Evolutionary conservation across 140 eudicot species (phyloP).

Genomic region (Erigeron philadelphicus): DNA sequence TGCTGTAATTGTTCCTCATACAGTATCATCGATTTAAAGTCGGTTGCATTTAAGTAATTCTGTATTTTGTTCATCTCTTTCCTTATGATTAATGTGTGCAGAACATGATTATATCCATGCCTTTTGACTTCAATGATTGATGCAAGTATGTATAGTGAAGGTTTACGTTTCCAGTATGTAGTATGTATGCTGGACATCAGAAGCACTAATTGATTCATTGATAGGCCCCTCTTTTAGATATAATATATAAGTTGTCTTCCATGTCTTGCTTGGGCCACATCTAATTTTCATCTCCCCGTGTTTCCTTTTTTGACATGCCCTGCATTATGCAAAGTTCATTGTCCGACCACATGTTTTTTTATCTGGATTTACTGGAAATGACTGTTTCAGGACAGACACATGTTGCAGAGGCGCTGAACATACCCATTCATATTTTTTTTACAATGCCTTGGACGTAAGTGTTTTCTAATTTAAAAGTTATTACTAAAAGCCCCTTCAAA

Average conservation of each 20-base stretch:
- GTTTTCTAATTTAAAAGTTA: no score
- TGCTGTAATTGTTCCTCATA: not conserved
- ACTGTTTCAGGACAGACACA: conserved; percentile 71
- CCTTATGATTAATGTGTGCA: not conserved
- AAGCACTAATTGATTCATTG: not conserved
- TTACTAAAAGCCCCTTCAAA: no score
- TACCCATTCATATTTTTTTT: conserved; percentile 87
- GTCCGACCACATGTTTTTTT: not conserved
- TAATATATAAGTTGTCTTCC: not conserved
- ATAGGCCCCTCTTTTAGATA: not conserved
- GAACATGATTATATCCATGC: not conserved
- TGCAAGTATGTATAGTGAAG: not conserved
- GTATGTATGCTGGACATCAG: not conserved
- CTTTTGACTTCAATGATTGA: not conserved
- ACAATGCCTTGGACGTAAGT: conserved; percentile 99
- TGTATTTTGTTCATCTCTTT: not conserved
- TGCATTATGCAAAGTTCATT: not conserved
- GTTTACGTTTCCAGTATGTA: not conserved
- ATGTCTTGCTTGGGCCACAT: not conserved
- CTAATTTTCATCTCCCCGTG: not conserved
- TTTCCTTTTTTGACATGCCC: not conserved
- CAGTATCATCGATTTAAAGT: not conserved
- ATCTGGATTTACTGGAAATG: not conserved
- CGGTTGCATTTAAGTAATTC: not conserved
- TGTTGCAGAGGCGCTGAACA: conserved; percentile 87